phyloP scores from a whole-genome alignment of 495 filamentous ascomycete genomes.

The Penicillium roqueforti region DNA sequence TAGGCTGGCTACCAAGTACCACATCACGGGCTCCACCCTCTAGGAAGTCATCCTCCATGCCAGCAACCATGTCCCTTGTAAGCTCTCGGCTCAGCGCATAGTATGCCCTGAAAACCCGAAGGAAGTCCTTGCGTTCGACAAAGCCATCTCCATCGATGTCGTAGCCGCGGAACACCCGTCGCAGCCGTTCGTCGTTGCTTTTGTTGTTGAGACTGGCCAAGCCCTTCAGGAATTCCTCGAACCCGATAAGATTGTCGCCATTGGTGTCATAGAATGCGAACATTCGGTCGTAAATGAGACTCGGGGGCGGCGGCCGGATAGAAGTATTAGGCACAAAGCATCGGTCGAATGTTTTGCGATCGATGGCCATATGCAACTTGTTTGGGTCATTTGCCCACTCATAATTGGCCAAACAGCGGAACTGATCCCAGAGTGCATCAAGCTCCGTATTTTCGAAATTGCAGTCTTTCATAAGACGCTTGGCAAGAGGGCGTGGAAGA shows the following conservation, averaged over 20 bases:
- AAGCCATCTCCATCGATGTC: constrained; percentile 89
- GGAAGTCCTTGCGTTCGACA: constrained; percentile 81
- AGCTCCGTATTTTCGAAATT: constrained; percentile 77
- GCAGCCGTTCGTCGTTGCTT: constrained; percentile 57
- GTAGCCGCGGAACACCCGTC: constrained; percentile 79
- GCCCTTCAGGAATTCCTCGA: constrained; percentile 83
- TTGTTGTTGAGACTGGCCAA: constrained; percentile 78
- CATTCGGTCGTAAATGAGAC: constrained; percentile 90
- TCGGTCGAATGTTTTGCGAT: constrained; percentile 83
- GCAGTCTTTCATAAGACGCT: constrained; percentile 64
- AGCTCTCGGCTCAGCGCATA: constrained; percentile 83
- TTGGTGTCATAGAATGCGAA: constrained; percentile 96
- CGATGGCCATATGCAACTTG: constrained; percentile 74
- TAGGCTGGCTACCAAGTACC: constrained; percentile 68
- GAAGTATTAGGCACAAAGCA: constrained; percentile 81
- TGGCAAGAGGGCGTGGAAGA: constrained; percentile 58
- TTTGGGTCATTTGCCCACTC: constrained; percentile 83
- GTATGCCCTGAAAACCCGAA: constrained; percentile 86
- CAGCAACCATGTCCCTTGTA: constrained; percentile 76
- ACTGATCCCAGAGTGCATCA: constrained; percentile 94
- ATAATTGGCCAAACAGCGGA: constrained; percentile 82
- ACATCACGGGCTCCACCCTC: constrained; percentile 71
- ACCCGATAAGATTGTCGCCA: constrained; percentile 83
- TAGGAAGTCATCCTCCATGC: constrained; percentile 74
- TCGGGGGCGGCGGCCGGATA: constrained; percentile 70